Percentiles rank a stretch among this genome's conserved stretches.
Evolutionary conservation across 352 stramenopile genomes (phyloP).

Genomic region (Detonula confervacea): DNA sequence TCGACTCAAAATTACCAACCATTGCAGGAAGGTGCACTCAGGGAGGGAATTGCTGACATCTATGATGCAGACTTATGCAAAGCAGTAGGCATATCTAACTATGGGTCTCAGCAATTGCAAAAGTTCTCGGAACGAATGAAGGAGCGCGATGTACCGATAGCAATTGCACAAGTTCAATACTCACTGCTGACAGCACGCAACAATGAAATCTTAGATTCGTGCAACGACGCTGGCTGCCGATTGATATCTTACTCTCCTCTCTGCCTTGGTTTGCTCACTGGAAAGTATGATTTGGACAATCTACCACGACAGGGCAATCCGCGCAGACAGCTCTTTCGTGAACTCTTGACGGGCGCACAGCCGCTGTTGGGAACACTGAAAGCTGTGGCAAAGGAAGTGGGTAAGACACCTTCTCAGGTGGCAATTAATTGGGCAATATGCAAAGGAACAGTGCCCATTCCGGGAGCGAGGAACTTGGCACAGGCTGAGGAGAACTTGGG

Average conservation of each 20-base stretch:
- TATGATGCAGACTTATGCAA: conserved; percentile 77
- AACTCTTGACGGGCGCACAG: conserved; percentile 75
- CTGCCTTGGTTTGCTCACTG: conserved; percentile 83
- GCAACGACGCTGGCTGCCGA: conserved; percentile 73
- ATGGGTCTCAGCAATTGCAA: conserved; percentile 78
- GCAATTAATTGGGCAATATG: conserved; percentile 87
- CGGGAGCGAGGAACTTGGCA: conserved; percentile 74
- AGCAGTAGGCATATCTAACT: conserved; percentile 85
- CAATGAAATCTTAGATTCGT: conserved; percentile 77
- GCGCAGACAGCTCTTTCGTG: conserved; percentile 73
- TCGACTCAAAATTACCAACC: conserved; percentile 82
- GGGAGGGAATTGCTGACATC: conserved; percentile 81
- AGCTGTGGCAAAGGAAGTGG: conserved; percentile 72
- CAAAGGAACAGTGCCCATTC: conserved; percentile 86
- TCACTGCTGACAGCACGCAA: conserved; percentile 79
- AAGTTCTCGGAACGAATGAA: conserved; percentile 67
- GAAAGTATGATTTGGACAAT: conserved; percentile 82
- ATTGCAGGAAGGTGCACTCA: conserved; percentile 80
- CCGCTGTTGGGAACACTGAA: conserved; percentile 72
- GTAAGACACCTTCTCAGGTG: conserved; percentile 84
- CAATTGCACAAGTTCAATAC: conserved; percentile 86
- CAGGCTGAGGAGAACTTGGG: conserved; percentile 83
- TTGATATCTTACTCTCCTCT: conserved; percentile 86
- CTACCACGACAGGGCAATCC: conserved; percentile 62
- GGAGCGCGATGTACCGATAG: conserved; percentile 74